Percentiles rank a stretch among this genome's conserved stretches.
Evolutionary conservation across 176 grass and related monocot genomes (phyloP).

Genomic region (Triticum dicoccoides): DNA sequence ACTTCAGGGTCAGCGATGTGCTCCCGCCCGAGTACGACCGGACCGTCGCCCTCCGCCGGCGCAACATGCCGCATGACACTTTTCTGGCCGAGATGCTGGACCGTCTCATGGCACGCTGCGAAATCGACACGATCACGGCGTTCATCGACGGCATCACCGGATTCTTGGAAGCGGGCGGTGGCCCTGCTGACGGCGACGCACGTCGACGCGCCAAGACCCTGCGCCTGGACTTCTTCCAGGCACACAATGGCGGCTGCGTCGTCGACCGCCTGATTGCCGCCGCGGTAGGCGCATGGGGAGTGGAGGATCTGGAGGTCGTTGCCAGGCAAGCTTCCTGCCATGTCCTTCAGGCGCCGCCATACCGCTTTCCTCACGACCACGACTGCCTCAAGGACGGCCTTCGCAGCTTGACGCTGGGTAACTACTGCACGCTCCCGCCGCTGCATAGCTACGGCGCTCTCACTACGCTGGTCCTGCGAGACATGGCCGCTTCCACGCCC

Average conservation of each 20-base stretch:
- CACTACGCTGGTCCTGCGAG: neutral
- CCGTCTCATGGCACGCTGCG: neutral
- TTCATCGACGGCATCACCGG: neutral
- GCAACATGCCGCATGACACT: neutral
- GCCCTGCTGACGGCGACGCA: neutral
- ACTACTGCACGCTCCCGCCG: neutral
- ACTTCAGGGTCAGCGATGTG: neutral
- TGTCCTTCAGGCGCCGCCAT: neutral
- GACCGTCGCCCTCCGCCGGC: neutral
- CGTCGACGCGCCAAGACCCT: neutral
- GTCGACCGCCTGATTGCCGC: neutral
- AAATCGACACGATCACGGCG: neutral
- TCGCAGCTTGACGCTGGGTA: constrained; percentile 5
- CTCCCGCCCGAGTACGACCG: neutral
- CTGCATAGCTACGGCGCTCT: neutral
- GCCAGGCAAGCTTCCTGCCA: neutral
- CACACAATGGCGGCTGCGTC: neutral
- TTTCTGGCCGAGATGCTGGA: neutral
- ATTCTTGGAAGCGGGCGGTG: neutral
- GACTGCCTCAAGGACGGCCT: neutral
- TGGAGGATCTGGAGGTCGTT: constrained; percentile 18
- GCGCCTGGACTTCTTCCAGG: constrained; percentile 1
- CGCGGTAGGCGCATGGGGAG: neutral
- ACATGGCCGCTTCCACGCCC: neutral
- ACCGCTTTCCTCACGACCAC: constrained; percentile 2